A percentile compares a stretch with the other conserved stretches of the same genome.
These are phyloP conservation scores for Suillus alpinus DNA, from an alignment of 768 basidiomycete genomes.

Conservation along the genomic window DNA sequence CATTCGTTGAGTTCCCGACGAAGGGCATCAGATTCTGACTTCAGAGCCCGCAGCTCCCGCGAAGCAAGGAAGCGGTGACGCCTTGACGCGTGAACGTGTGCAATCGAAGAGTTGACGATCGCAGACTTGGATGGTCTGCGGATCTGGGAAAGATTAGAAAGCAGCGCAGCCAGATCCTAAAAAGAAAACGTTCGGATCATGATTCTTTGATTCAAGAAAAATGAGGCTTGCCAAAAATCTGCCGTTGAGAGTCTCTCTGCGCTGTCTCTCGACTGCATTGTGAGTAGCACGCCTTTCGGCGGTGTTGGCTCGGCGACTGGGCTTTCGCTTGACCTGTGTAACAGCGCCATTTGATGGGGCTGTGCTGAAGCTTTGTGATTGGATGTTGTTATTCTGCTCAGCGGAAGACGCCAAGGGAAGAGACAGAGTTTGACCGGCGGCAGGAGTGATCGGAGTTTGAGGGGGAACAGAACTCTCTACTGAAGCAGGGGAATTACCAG, in stretches of 20 bases:
- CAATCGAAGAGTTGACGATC: slow-evolving; percentile 95
- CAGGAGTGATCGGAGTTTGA: slow-evolving; percentile 48
- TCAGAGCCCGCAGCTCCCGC: slow-evolving; percentile 75
- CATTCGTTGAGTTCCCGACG: slow-evolving; percentile 92
- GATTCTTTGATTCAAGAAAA: slow-evolving; percentile 8
- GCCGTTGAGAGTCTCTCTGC: slow-evolving; percentile 90
- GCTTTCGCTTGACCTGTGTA: slow-evolving; percentile 70
- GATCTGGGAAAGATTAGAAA: slow-evolving; percentile 88
- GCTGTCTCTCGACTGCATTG: slow-evolving; percentile 94
- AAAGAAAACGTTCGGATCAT: slow-evolving; percentile 4
- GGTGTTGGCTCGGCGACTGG: slow-evolving; percentile 88
- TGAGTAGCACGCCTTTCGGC: slow-evolving; percentile 95
- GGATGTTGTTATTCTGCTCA: slow-evolving; percentile 18
- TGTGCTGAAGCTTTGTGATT: slow-evolving; percentile 19
- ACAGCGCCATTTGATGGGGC: slow-evolving; percentile 17
- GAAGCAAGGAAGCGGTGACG: slow-evolving; percentile 80
- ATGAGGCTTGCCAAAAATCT: slow-evolving; percentile 72
- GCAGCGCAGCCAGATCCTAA: slow-evolving; percentile 88
- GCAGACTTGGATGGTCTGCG: slow-evolving; percentile 94
- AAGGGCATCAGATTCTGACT: slow-evolving; percentile 81
- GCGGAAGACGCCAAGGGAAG: slow-evolving; percentile 30
- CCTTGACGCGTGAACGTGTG: slow-evolving; percentile 80
- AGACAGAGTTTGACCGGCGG: slow-evolving; percentile 32
- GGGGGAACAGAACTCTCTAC: slow-evolving; percentile 44
- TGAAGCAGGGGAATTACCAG: slow-evolving; percentile 39